These are phyloP conservation scores for Aspergillus homomorphus DNA, from an alignment of 495 filamentous ascomycete species.

Conservation along the genomic window DNA sequence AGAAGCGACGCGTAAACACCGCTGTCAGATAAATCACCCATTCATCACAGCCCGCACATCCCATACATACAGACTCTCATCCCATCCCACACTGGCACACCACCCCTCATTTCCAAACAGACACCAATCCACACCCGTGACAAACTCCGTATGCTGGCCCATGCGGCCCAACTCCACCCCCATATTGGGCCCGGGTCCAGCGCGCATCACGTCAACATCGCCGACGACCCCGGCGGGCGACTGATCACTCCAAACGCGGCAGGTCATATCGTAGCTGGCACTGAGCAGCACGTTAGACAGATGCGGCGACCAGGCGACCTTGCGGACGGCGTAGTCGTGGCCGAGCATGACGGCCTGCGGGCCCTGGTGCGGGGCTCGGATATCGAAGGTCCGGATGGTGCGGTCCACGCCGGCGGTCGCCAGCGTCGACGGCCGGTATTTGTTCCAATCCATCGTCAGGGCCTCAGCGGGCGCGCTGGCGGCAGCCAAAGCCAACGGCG, in stretches of 20 bases:
- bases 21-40: conserved; percentile 1
- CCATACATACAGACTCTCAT: conserved; percentile 87
- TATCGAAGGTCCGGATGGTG: conserved; percentile 81
- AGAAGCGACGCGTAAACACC: background rate
- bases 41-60: conserved; percentile 72
- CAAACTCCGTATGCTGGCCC: conserved; percentile 92
- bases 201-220: conserved; percentile 39
- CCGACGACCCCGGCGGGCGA: conserved; percentile 53
- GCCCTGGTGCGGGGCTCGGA: conserved; percentile 67
- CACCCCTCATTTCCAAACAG: conserved; percentile 92
- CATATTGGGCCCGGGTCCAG: conserved; percentile 39
- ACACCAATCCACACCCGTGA: conserved; percentile 97
- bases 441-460: conserved; percentile 98
- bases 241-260: conserved; percentile 81
- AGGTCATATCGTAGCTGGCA: conserved; percentile 97
- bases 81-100: conserved; percentile 92
- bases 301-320: conserved; percentile 88
- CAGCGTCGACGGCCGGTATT: conserved; percentile 79
- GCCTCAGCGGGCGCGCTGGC: conserved; percentile 63
- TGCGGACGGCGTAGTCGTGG: conserved; percentile 86
- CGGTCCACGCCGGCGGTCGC: conserved; percentile 90
- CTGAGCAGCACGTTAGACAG: conserved; percentile 77
- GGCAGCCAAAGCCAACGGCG: conserved; percentile 26
- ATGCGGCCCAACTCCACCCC: conserved; percentile 80
- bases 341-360: conserved; percentile 70